Evolutionary conservation across 179 eudicot species (phyloP), one percentile per base, ranked within the genome.

Genomic region (Silene vulgaris): DNA sequence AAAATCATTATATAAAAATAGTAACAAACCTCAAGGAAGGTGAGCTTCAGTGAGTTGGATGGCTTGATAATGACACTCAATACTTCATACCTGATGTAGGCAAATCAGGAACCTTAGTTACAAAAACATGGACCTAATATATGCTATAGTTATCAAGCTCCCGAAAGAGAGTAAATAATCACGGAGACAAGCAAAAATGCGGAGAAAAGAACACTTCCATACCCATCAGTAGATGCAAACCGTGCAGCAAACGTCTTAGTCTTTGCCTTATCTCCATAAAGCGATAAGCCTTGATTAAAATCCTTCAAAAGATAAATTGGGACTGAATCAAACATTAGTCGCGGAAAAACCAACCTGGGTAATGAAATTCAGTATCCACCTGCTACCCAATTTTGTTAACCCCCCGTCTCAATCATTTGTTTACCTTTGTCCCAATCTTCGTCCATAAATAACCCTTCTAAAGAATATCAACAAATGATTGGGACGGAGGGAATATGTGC

Each of bases 191-290:
- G 65, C 65, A 74, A 61, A 66, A 8, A 65, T 61, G 23, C 40
- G 62, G 68, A 75, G 20, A 23, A 68, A 17, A 61, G 69, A 50
- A 28, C 70, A 61, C 5, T 52, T 37, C 26, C 56, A 74, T 93
- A 96, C 99, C 99, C 96, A 85, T 96, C 98, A 72, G 93, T 35
- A 79, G 98, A 84, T 21, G 93, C 88, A 85, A 96, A 96, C 14
- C 89, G 93, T 73, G 99, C 99, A 9, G 98, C 97, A 80, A 85
- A 96, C 65, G 88, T 85, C 89, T 89, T 92, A 56, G 99, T 85
- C 86, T 93, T 96, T 69, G 78, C 99, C 84, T 91, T 96, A 75
- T 96, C 98, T 78, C 99, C 98, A 78, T 96, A 96, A 52, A 93
- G 91, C 64, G 99, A 87, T 64, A 81, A 71, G 63, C 98, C 98